Evolutionary conservation across 805 yeast genomes (phyloP), one percentile per base, ranked within the genome.

Genomic region (Saccharomyces eubayanus): DNA sequence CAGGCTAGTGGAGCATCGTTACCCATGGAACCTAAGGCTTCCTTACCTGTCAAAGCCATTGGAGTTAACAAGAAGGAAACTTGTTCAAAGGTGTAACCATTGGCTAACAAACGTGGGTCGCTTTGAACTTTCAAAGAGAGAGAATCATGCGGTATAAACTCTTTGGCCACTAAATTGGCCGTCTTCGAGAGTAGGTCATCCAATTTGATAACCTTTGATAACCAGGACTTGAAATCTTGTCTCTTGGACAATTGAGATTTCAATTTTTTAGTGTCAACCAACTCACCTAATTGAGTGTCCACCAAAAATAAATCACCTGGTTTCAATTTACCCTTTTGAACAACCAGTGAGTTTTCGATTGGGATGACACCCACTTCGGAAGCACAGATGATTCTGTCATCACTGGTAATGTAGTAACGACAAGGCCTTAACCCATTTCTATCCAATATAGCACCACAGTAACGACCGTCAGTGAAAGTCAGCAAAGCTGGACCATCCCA

Each of bases 401-500:
- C 98, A 65, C 84, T 85, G 48, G 97, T 91, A 62, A 94, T 84
- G 72, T 94, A 94, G 77, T 89, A 92, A 69, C 99, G 89, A 77
- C 99, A 94, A 40, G 99, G 99, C 75, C 99, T 86, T 67, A 92
- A 80, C 59, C 99, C 99, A 69, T 94, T 92, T 75, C 99, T 83
- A 74, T 92, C 99, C 61, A 94, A 80, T 71, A 91, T 91, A 50
- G 99, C 99, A 77, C 99, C 99, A 74, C 97, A 89, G 79, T 89
- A 92, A 64, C 98, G 81, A 62, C 96, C 97, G 72, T 92, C 98
- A 40, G 97, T 92, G 72, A 92, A 94, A 30, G 96, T 90, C 76
- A 92, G 88, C 61, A 94, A 76, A 36, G 98, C 98, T 20, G 99
- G 99, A 60, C 99, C 99, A 74, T 92, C 99, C 99, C 99, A 92